Conservation (phyloP, 345 rosid genomes). For the Jatropha curcas region DNA sequence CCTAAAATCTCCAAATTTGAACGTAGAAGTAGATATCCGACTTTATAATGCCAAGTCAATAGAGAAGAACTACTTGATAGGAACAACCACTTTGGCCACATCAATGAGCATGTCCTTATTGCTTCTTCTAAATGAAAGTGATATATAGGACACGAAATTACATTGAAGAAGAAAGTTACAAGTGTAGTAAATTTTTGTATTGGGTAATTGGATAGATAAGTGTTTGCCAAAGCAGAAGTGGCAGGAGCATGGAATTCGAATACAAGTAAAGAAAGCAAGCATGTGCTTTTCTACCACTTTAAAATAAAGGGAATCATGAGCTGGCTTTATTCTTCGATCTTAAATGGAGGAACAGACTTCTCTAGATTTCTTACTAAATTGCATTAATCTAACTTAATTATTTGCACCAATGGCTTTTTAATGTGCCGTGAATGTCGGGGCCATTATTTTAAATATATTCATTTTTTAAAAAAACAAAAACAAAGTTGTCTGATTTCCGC, state of each 20-base stretch:
- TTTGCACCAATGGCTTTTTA: not conserved
- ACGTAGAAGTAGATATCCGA: not conserved
- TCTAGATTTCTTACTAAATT: slow-evolving; percentile 28
- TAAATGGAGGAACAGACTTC: slow-evolving; percentile 11
- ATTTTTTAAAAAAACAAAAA: too few relatives aligned
- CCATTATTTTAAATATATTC: not conserved
- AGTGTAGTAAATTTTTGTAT: too few relatives aligned
- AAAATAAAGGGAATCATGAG: slow-evolving; percentile 41
- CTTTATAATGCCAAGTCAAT: slow-evolving; percentile 18
- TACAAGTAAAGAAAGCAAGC: slow-evolving; percentile 26
- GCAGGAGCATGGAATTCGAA: not conserved
- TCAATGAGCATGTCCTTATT: too few relatives aligned
- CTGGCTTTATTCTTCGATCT: slow-evolving; percentile 34
- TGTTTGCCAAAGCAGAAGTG: too few relatives aligned
- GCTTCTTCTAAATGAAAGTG: too few relatives aligned
- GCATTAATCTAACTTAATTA: slow-evolving; percentile 10
- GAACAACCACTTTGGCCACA: not conserved
- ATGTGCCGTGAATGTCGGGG: slow-evolving; percentile 28
- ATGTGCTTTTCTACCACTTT: slow-evolving; percentile 42
- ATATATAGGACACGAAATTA: too few relatives aligned
- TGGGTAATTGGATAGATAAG: not conserved
- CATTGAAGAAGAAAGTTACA: too few relatives aligned
- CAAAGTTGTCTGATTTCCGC: slow-evolving; percentile 15
- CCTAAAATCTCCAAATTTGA: slow-evolving; percentile 13
- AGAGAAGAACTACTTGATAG: slow-evolving; percentile 14